Base-by-base conservation (phyloP, 2,329 filamentous ascomycete species). In the Cladosporium velox region DNA sequence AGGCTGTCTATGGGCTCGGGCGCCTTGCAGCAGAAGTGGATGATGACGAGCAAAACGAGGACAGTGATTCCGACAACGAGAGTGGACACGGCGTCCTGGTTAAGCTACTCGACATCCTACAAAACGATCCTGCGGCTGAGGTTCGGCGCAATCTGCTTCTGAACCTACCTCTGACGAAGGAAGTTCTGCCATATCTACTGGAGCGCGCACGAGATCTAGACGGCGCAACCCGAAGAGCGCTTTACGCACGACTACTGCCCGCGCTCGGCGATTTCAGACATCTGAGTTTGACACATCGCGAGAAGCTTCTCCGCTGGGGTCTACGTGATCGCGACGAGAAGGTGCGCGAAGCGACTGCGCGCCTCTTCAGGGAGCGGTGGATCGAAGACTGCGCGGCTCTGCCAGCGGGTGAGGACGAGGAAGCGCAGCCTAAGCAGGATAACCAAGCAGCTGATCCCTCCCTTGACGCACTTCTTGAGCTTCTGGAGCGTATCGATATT, bases 291-390 rank as follows among this genome's bases (percentile, higher is more conserved):
- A 92, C 91, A 1, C 96, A 98, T 89, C 86, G 95, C 75, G 95
- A 99, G 79, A 98, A 98, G 78, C 84, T 99, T 35, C 85, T 99
- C 32, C 88, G 95, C 47, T 99, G 95, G 95, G 95, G 95, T 60
- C 82, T 99, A 49, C 88, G 93, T 47, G 95, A 99, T 77, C 88
- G 95, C 77, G 95, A 99, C 71, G 94, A 98, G 71, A 92, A 91
- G 71, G 95, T 99, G 14, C 88, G 93, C 62, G 96, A 97, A 77
- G 94, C 94, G 10, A 91, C 95, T 3, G 92, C 91, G 8, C 90
- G 91, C 55, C 83, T 98, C 7, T 99, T 99, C 80, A 88, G 91
- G 68, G 93, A 97, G 75, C 88, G 92, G n/a, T 99, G 95, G 95
- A 94, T 99, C 68, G 94, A 98, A 75, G 92, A 98, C 74, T 97